A percentile compares a stretch with the other conserved stretches of the same genome.
Evolutionary conservation across 1,284 basidiomycete species (phyloP).

Genomic region (Trametes versicolor): DNA sequence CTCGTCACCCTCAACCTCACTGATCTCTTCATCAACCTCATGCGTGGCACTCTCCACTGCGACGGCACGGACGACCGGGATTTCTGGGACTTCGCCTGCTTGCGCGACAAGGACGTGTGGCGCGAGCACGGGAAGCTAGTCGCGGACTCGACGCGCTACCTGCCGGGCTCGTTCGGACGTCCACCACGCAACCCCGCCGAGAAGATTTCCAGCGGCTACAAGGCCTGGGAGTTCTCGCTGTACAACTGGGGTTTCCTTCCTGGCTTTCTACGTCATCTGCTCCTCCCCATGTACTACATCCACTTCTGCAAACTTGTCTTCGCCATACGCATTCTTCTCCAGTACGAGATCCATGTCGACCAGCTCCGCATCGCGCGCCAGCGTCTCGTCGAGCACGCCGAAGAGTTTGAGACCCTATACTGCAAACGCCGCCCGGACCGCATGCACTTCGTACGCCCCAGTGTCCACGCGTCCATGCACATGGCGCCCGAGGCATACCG

Average conservation of each 20-base stretch:
- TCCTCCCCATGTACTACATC: conserved; percentile 35
- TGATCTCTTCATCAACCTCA: conserved; percentile 45
- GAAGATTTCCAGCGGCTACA: conserved; percentile 45
- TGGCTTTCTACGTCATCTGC: conserved; percentile 2
- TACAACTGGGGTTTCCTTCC: conserved; percentile 41
- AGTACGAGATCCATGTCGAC: conserved; percentile 23
- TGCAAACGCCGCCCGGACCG: conserved; percentile 32
- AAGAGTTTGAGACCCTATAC: conserved; percentile 36
- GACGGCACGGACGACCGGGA: conserved; percentile 11
- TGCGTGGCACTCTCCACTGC: conserved; percentile 43
- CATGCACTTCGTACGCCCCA: conserved; percentile 40
- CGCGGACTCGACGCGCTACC: conserved; percentile 24
- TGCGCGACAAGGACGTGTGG: too few species aligned
- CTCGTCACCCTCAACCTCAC: conserved; percentile 42
- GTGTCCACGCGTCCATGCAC: conserved; percentile 38
- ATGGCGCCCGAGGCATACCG: conserved; percentile 23
- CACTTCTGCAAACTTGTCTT: conserved; percentile 40
- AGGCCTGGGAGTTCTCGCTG: conserved; percentile 41
- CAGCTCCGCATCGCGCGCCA: conserved; percentile 18
- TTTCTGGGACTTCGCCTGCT: too few species aligned
- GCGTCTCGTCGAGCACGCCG: neutral
- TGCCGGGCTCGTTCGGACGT: conserved; percentile 42
- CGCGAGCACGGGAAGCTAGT: conserved; percentile 43
- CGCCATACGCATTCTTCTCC: conserved; percentile 30
- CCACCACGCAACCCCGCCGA: conserved; percentile 43